Base-by-base conservation (phyloP, 192 early-diverging fungal species). In the Phycomyces nitens region DNA sequence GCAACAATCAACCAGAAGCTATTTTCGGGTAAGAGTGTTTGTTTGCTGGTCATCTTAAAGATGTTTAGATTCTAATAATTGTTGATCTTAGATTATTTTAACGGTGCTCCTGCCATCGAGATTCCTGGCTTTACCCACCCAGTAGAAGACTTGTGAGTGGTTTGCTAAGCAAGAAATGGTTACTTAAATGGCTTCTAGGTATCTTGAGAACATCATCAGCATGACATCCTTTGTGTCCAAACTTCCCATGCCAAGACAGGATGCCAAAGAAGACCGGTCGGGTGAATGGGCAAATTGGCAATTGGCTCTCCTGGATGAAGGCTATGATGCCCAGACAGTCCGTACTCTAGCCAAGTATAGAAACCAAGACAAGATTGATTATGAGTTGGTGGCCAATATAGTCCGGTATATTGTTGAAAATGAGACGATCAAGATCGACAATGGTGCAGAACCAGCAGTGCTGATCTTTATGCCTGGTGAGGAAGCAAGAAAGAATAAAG, bases 61-160 rank as follows among this genome's bases (percentile, higher is more conserved):
- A 24, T 21, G 12, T 34, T 6, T 3, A 26, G 4, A 5, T 0
- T 59, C 5, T 12, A 8, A 53, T 29, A 29, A 39, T 53, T 62
- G 15, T 29, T 44, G 20, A 12, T 71, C 5, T 34, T 27, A 64
- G 52, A 55, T 53, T 93, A 81, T 77, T 90, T 76, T 79, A 80
- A 52, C 44, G 77, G 47, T 29, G 79, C 81, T n/a, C 89, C 84
- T 1, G 74, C 80, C 1, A 73, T 89, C 41, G 78, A 79, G 24
- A 89, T 91, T 39, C 88, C 89, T 24, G 89, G 89, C n/a, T 86
- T 88, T 41, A 89, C 89, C 1, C 88, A 86, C 54, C 87, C 89
- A 1, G 89, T 91, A 0, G 72, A 82, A 8, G 88, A 89, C 56
- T 66, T 86, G 11, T 86, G 61, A 43, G 66, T 53, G 10, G 50